Conservation (phyloP, 2,329 filamentous ascomycete species). For the Colletotrichum sojae region DNA sequence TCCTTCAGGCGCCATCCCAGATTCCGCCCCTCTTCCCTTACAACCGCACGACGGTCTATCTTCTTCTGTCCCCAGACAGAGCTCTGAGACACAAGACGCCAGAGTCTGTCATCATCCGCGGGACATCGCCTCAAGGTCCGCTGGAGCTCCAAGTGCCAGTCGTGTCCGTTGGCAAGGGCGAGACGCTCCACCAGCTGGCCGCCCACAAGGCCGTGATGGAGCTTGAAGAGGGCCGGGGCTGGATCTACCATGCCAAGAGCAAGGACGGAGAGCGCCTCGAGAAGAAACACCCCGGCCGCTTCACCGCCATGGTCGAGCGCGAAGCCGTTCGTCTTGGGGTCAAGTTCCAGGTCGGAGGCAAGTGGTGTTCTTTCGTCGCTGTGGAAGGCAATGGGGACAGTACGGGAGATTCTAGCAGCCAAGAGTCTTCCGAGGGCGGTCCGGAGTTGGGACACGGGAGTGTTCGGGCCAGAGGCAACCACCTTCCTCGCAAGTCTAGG, state of each 20-base stretch:
- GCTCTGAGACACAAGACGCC: constrained; percentile 57
- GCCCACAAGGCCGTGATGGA: constrained; percentile 78
- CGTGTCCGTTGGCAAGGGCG: constrained; percentile 56
- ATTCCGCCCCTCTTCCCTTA: constrained; percentile 79
- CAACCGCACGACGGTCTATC: constrained; percentile 74
- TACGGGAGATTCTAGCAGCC: neutral
- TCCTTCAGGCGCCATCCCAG: constrained; percentile 74
- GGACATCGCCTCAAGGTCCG: constrained; percentile 69
- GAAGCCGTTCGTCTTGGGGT: constrained; percentile 78
- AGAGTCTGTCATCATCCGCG: constrained; percentile 71
- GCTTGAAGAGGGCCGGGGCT: constrained; percentile 79
- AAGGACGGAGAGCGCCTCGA: constrained; percentile 62
- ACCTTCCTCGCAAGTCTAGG: no score
- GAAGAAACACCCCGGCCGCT: constrained; percentile 63
- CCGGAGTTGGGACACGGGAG: no score
- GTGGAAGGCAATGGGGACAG: constrained; percentile 59
- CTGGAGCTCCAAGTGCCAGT: constrained; percentile 77
- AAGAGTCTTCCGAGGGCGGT: neutral
- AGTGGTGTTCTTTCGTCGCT: constrained; percentile 82
- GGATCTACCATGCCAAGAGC: constrained; percentile 68
- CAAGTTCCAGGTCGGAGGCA: constrained; percentile 76
- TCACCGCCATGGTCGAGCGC: constrained; percentile 72
- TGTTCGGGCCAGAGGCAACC: no score
- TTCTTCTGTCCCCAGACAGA: constrained; percentile 71
- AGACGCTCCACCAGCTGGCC: constrained; percentile 79